A percentile compares a stretch with the other conserved stretches of the same genome.
These are phyloP conservation scores for Lodderomyces orthopsilosis DNA, from an alignment of 1,139 yeast genomes.

Conservation along the genomic window DNA sequence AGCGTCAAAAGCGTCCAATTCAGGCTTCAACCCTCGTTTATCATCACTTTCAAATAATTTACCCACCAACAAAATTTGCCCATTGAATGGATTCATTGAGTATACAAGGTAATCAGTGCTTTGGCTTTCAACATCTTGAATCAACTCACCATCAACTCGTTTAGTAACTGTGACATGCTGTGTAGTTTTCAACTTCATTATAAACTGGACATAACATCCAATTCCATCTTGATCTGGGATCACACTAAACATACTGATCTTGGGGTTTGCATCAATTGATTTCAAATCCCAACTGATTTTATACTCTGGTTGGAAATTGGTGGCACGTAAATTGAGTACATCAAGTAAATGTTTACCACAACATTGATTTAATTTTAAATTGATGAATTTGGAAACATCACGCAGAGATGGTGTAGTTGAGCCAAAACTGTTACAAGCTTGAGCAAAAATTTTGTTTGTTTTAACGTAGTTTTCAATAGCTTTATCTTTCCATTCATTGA, in stretches of 20 bases:
- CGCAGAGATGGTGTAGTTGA: slow-evolving; percentile 10
- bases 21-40: slow-evolving; percentile 35
- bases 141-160: slow-evolving; percentile 26
- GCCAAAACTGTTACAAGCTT: slow-evolving; percentile 34
- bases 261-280: slow-evolving; percentile 69
- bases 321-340: slow-evolving; percentile 28
- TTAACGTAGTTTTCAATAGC: slow-evolving; percentile 43
- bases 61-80: slow-evolving; percentile 70
- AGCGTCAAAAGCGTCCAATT: slow-evolving; percentile 23
- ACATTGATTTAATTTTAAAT: slow-evolving; percentile 28
- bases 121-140: slow-evolving; percentile 48
- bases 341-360: slow-evolving; percentile 36
- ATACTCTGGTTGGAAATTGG: slow-evolving; percentile 54
- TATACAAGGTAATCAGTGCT: slow-evolving; percentile 75
- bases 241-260: slow-evolving; percentile 57
- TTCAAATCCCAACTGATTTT: slow-evolving; percentile 74
- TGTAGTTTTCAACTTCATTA: slow-evolving; percentile 71
- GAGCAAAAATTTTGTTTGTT: slow-evolving; percentile 44
- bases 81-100: slow-evolving; percentile 69
- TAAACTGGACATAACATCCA: slow-evolving; percentile 65
- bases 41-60: slow-evolving; percentile 71
- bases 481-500: slow-evolving; percentile 45
- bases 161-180: slow-evolving; percentile 60
- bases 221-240: slow-evolving; percentile 70
- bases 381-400: slow-evolving; percentile 21